Evolutionary conservation across 306 rosid genomes (phyloP).

Genomic region (Comarum palustre): DNA sequence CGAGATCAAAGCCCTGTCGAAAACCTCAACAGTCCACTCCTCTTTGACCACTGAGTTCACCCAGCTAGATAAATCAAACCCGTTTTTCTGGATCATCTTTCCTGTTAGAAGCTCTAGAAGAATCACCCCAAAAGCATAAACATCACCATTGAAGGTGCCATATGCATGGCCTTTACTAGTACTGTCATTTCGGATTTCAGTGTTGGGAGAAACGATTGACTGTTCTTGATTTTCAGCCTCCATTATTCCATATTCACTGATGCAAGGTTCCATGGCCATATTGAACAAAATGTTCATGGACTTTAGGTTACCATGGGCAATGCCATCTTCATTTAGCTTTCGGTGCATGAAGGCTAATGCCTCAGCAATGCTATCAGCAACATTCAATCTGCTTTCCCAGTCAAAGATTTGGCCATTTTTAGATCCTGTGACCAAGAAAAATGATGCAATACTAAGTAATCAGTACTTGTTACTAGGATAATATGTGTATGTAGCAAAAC

Average conservation of each 20-base stretch:
- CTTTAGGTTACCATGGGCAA: conserved; percentile 66
- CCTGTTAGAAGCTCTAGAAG: conserved; percentile 71
- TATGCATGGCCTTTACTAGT: conserved; percentile 17
- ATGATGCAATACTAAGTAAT: background rate
- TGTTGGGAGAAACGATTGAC: conserved; percentile 9
- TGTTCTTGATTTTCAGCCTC: conserved; percentile 41
- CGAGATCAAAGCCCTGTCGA: conserved; percentile 41
- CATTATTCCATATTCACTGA: conserved; percentile 71
- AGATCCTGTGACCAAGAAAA: conserved; percentile 37
- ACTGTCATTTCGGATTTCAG: conserved; percentile 22
- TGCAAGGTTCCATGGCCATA: conserved; percentile 53
- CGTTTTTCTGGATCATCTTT: conserved; percentile 55
- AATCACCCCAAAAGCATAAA: conserved; percentile 60
- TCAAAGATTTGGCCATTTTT: conserved; percentile 42
- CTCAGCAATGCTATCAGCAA: conserved; percentile 49
- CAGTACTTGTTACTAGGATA: background rate
- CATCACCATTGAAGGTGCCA: conserved; percentile 47
- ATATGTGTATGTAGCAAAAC: background rate
- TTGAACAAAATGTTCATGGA: conserved; percentile 66
- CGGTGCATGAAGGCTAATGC: conserved; percentile 62
- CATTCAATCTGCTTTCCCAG: conserved; percentile 59
- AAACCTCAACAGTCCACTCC: conserved; percentile 70
- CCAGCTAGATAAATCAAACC: conserved; percentile 61
- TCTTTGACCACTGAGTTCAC: conserved; percentile 58
- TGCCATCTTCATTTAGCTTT: conserved; percentile 46